Evolutionary conservation across 2,329 filamentous ascomycete genomes (phyloP), one percentile per base, ranked within the genome.

Genomic region (Trichophaea hybrida): DNA sequence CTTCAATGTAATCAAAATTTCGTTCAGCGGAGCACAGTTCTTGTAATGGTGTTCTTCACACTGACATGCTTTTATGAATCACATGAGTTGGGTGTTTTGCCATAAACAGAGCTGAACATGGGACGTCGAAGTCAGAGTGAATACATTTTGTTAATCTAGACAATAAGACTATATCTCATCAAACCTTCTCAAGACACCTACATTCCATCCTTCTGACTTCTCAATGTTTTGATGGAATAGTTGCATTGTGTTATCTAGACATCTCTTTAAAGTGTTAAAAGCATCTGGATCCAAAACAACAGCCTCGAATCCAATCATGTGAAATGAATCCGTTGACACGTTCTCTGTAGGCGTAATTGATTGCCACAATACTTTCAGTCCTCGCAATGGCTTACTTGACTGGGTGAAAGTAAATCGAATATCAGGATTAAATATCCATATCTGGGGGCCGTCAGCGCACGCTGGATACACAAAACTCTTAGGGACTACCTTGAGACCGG

Each of bases 361-460:
- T 31, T 60, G 61, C 38, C 60, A 66, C 50, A 62, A 65, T 10
- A 66, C 59, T 51, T 66, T 66, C 13, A 66, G 53, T 6, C 58
- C 63, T 31, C 64, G 59, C 17, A 61, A 53, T 24, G 59, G 55
- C 6, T 46, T 53, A 15, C n/a, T 12, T 4, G 32, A 53, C 4
- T 37, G 13, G n/a, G 59, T 40, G 1, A 43, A 57, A 8, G 57
- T 60, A 38, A 64, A 66, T 13, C 37, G 46, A 7, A 61, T 57
- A 59, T 66, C 61, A 17, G 61, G 57, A 55, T 61, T 63, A 35
- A 66, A 66, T n/a, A 66, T 24, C 64, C 64, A 66, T n/a, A 66
- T 15, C 55, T 61, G 52, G 32, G 40, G 5, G 5, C 12, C 2
- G 34, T 44, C 10, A 56, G 32, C 4, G 7, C 8, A 17, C 17